These are phyloP conservation scores for Asterella californica DNA, from an alignment of 225 moss, liverwort and hornwort species.

Conservation along the genomic window DNA sequence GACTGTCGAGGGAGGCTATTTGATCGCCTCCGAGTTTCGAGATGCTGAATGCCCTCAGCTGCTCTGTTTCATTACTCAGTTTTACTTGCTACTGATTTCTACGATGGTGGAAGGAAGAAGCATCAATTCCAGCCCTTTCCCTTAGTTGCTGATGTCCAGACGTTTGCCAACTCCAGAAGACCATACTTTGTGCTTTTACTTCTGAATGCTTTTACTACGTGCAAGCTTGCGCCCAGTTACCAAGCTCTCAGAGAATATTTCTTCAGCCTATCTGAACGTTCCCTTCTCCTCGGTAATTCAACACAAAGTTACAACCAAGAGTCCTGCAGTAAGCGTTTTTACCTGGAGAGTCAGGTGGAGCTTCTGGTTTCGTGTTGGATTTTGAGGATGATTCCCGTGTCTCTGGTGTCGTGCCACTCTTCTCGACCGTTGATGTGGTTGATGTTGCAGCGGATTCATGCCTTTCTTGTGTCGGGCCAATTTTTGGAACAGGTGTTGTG, in stretches of 20 bases:
- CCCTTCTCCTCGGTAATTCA: too few species aligned
- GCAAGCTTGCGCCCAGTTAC: neutral
- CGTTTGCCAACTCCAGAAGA: neutral
- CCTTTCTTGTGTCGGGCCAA: neutral
- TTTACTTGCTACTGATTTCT: constrained; percentile 1
- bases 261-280: too few species aligned
- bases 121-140: neutral
- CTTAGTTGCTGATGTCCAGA: too few species aligned
- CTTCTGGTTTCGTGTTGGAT: neutral
- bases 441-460: neutral
- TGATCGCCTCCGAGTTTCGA: constrained; percentile 29
- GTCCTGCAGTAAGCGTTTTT: neutral
- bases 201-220: neutral
- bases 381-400: neutral
- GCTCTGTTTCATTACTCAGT: neutral
- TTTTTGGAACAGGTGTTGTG: neutral
- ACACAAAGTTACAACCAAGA: too few species aligned
- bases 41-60: constrained; percentile 30
- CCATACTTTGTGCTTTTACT: neutral
- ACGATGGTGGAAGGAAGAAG: neutral
- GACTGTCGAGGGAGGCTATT: constrained; percentile 18
- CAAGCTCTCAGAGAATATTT: neutral
- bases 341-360: neutral
- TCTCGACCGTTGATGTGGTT: neutral
- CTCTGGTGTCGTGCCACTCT: neutral